Percentiles rank a stretch among this genome's conserved stretches.
Evolutionary conservation across 2,329 filamentous ascomycete species (phyloP).

Genomic region (Colletotrichum ledebouriae): DNA sequence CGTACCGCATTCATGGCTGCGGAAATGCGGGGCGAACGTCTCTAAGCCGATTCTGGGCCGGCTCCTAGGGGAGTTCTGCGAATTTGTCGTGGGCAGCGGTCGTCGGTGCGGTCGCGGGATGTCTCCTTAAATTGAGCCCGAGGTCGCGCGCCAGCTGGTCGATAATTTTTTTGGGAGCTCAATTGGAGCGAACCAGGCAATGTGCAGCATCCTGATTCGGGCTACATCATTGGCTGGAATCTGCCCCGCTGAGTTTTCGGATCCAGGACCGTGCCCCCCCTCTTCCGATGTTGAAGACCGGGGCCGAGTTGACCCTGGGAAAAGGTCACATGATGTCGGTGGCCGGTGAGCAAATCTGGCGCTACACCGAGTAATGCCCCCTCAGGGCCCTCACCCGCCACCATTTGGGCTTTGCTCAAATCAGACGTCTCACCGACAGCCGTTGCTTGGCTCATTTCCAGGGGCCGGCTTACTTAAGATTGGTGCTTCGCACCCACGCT

Average conservation of each 20-base stretch:
- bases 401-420: background rate
- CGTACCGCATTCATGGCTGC: constrained; percentile 68
- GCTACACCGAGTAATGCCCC: constrained; percentile 12
- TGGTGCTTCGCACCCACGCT: constrained; percentile 2
- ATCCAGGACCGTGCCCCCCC: background rate
- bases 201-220: constrained; percentile 22
- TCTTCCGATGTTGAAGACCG: background rate
- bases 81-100: constrained; percentile 12
- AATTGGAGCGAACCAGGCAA: constrained; percentile 30
- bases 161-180: constrained; percentile 44
- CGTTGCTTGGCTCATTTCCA: constrained; percentile 5
- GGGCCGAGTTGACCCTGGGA: background rate
- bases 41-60: constrained; percentile 38
- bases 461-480: constrained; percentile 27
- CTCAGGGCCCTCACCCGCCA: too few species aligned
- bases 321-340: constrained; percentile 23
- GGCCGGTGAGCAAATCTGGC: background rate
- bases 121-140: constrained; percentile 31
- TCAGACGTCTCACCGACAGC: background rate
- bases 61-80: constrained; percentile 33
- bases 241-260: background rate
- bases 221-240: constrained; percentile 31
- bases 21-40: constrained; percentile 22
- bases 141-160: constrained; percentile 39
- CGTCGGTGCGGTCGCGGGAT: constrained; percentile 33